phyloP scores from a whole-genome alignment of 2,329 filamentous ascomycete species.

The Fusarium pilosicola region DNA sequence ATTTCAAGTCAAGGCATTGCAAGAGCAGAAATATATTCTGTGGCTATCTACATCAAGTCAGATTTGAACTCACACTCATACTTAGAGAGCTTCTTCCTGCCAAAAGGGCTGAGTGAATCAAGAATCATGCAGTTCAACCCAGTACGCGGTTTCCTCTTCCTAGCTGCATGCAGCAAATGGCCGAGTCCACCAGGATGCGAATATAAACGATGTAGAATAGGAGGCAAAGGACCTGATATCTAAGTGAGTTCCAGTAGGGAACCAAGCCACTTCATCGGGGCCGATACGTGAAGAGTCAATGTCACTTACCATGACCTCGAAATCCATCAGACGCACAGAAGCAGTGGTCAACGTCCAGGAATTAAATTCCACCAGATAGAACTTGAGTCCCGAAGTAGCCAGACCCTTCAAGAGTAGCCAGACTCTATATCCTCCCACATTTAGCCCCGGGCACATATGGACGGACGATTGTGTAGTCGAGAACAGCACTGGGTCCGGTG shows the following conservation, averaged over 20 bases:
- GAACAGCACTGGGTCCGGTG: neutral
- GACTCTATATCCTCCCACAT: neutral
- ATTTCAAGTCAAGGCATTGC: accelerated
- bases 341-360: neutral
- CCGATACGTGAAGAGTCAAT: neutral
- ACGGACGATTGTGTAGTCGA: neutral
- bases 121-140: neutral
- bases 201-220: neutral
- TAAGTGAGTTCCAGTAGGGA: neutral
- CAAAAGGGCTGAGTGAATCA: neutral
- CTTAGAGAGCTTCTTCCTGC: neutral
- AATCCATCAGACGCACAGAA: neutral
- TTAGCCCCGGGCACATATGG: neutral
- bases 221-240: neutral
- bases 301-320: neutral
- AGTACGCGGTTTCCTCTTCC: neutral
- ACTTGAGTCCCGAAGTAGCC: neutral
- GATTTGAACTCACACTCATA: accelerated
- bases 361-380: neutral
- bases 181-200: neutral
- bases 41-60: neutral
- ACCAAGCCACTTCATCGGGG: neutral
- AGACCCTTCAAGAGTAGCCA: neutral
- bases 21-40: accelerated
- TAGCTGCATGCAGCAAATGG: no score